Conservation (phyloP, 345 rosid genomes). For the Atalantia buxifolia region DNA sequence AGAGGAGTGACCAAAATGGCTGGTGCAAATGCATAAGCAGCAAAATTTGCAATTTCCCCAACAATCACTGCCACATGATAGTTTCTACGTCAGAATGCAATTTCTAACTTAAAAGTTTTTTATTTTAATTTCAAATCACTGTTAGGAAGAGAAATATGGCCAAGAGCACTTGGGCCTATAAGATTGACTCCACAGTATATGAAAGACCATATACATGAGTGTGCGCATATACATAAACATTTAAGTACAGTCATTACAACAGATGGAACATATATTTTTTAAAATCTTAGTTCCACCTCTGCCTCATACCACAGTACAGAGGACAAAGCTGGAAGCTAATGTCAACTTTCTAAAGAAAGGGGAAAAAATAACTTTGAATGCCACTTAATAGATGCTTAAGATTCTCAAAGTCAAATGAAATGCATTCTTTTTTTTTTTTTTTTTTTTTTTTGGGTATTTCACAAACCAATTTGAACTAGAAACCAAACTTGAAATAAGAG, state of each 20-base stretch:
- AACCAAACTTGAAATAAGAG: neutral
- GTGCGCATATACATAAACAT: neutral
- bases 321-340: neutral
- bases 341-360: neutral
- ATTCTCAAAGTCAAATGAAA: neutral
- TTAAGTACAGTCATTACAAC: neutral
- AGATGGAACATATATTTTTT: neutral
- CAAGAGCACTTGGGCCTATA: neutral
- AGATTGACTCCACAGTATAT: neutral
- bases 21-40: slow-evolving; percentile 97
- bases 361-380: neutral
- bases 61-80: slow-evolving; percentile 66
- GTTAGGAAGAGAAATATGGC: neutral
- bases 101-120: neutral
- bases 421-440: neutral
- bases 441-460: neutral
- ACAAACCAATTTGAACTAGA: neutral
- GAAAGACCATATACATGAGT: neutral
- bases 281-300: neutral
- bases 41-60: slow-evolving; percentile 96
- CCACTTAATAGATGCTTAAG: neutral
- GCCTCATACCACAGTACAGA: neutral
- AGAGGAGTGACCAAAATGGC: slow-evolving; percentile 97
- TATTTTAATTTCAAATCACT: neutral
- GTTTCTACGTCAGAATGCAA: slow-evolving; percentile 17